Base-by-base conservation (phyloP, 257 asterid genomes). In the Solanum appendiculatum region DNA sequence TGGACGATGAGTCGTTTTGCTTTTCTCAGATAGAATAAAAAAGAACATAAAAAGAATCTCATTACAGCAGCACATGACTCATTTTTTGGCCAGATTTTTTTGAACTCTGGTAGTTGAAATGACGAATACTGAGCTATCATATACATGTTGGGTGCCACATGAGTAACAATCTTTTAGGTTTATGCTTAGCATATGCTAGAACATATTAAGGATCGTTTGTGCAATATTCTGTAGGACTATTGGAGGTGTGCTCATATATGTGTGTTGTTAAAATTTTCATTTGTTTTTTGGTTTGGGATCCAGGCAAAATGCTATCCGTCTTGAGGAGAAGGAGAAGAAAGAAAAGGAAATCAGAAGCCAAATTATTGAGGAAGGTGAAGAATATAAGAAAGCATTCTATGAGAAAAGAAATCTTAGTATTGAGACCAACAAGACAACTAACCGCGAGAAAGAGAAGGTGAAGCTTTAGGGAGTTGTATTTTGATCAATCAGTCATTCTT, bases 281-380 rank as follows among this genome's bases (percentile, higher is more conserved):
- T 25, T 27, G 68, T 72, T 72, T 86, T 74, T 83, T 86, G 63
- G 75, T 83, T 85, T 86, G 58, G 81, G 60, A 29, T 90, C 87
- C 94, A 97, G 99, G 93, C 94, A 84, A 89, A 97, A 97, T 87
- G 90, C 98, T 54, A 95, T 94, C 88, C 93, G 98, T 36, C 98
- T 95, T 73, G 99, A 95, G 92, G 99, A 95, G 96, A 97, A 97
- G 92, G 99, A 97, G 92, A 95, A 94, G 93, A 87, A 34, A 92
- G 99, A 97, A 90, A 95, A 94, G 86, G 96, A 94, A 89, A 48
- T 90, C 91, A 93, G 98, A 60, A 93, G 81, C 96, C 96, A 92
- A 92, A 97, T 97, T 89, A 84, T 94, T 85, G 96, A 91, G 87
- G 98, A 97, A 90, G 99, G 96, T 72, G 98, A 97, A 84, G 96